These are phyloP conservation scores for Nakazawaea holstii DNA, from an alignment of 805 yeast species.

Conservation along the genomic window DNA sequence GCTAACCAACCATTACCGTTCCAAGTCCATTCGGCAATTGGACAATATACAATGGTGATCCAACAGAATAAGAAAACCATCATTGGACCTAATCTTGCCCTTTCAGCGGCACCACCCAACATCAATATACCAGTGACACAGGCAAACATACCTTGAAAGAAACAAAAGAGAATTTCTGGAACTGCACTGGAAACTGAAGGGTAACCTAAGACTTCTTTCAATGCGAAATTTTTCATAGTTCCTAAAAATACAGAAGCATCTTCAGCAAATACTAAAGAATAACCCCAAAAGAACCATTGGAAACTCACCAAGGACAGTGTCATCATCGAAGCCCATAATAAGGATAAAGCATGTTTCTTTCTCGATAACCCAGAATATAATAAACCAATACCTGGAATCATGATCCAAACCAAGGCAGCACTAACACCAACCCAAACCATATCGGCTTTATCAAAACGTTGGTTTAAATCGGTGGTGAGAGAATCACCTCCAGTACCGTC, in stretches of 20 bases:
- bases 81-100: constrained; percentile 95
- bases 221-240: constrained; percentile 71
- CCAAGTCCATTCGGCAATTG: constrained; percentile 98
- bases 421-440: constrained; percentile 82
- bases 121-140: constrained; percentile 86
- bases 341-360: constrained; percentile 91
- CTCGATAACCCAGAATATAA: constrained; percentile 91
- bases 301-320: constrained; percentile 76
- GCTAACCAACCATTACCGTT: constrained; percentile 88
- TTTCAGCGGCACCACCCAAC: constrained; percentile 97
- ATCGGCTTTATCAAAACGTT: constrained; percentile 65
- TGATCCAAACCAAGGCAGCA: constrained; percentile 85
- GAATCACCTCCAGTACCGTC: constrained; percentile 82
- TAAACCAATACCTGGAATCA: constrained; percentile 95
- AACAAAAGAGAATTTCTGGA: constrained; percentile 89
- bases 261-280: constrained; percentile 71
- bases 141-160: constrained; percentile 97
- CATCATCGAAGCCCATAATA: constrained; percentile 92
- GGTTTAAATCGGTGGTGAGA: constrained; percentile 64
- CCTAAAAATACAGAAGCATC: constrained; percentile 65
- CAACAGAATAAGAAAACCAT: constrained; percentile 90
- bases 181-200: constrained; percentile 61
- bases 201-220: constrained; percentile 78
- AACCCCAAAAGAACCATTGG: constrained; percentile 99
- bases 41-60: constrained; percentile 95